Conservation (phyloP, 2,329 filamentous ascomycete genomes). For the Bipolaris gigantea region DNA sequence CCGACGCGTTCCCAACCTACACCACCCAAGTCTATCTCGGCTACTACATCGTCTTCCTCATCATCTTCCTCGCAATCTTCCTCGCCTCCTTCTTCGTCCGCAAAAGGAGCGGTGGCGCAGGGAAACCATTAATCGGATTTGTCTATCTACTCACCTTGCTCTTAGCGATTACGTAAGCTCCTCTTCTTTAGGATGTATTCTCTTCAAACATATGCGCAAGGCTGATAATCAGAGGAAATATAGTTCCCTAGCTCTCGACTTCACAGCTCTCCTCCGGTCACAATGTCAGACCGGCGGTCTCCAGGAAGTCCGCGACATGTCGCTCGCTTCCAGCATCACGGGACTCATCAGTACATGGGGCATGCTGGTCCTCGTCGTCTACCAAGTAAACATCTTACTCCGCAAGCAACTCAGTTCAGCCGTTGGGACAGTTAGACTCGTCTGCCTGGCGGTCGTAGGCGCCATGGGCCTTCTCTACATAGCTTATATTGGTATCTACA, state of each 20-base stretch:
- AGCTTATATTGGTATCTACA: slow-evolving; percentile 13
- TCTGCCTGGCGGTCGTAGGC: slow-evolving; percentile 16
- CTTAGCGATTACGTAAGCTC: slow-evolving; percentile 26
- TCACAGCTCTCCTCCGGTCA: slow-evolving; percentile 10
- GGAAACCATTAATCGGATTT: slow-evolving; percentile 26
- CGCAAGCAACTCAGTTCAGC: slow-evolving; percentile 20
- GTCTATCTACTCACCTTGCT: slow-evolving; percentile 18
- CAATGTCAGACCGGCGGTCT: not conserved
- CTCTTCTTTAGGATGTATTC: not conserved
- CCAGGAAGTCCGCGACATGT: slow-evolving; percentile 9
- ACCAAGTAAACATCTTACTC: slow-evolving; percentile 30
- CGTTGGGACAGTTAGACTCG: slow-evolving; percentile 13
- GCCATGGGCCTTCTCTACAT: slow-evolving; percentile 26
- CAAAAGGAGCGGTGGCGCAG: slow-evolving; percentile 20
- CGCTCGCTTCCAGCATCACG: slow-evolving; percentile 25
- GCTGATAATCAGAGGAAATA: not conserved
- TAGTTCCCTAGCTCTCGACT: slow-evolving; percentile 14
- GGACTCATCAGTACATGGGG: slow-evolving; percentile 21
- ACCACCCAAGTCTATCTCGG: slow-evolving; percentile 18
- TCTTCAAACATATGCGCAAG: no score
- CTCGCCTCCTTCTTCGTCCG: slow-evolving; percentile 20
- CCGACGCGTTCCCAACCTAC: slow-evolving; percentile 15
- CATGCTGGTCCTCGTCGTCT: slow-evolving; percentile 30
- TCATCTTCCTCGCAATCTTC: slow-evolving; percentile 19
- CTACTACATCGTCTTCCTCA: slow-evolving; percentile 22